A percentile compares a stretch with the other conserved stretches of the same genome.
These are phyloP conservation scores for Phialophora expanda DNA, from an alignment of 2,329 filamentous ascomycete genomes.

Conservation along the genomic window DNA sequence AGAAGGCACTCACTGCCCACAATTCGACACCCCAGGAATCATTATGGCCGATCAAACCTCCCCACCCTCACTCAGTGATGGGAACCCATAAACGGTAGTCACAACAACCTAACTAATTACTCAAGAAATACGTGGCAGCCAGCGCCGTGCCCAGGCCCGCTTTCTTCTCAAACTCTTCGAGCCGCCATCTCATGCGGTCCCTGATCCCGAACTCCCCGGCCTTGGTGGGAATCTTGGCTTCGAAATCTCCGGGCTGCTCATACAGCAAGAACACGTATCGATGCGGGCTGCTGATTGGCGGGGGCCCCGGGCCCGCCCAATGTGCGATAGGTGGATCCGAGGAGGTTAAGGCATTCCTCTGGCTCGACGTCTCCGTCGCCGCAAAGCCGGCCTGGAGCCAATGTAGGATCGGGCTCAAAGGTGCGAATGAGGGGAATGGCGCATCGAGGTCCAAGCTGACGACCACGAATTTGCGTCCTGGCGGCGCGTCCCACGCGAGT, in stretches of 20 bases:
- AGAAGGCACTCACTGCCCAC: not conserved
- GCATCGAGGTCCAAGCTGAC: slow-evolving; percentile 43
- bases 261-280: slow-evolving; percentile 59
- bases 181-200: slow-evolving; percentile 23
- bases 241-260: slow-evolving; percentile 53
- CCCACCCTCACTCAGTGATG: not conserved
- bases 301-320: slow-evolving; percentile 57
- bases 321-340: slow-evolving; percentile 14
- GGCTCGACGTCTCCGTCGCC: not conserved
- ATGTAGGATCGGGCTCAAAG: slow-evolving; percentile 44
- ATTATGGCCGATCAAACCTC: not conserved
- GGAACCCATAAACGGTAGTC: not conserved
- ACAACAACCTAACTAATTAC: not conserved
- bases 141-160: slow-evolving; percentile 16
- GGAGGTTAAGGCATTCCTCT: slow-evolving; percentile 10
- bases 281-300: slow-evolving; percentile 54
- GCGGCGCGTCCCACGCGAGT: slow-evolving; percentile 5
- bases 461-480: slow-evolving; percentile 39
- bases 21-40: too few species aligned
- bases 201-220: slow-evolving; percentile 3
- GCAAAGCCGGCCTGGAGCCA: slow-evolving; percentile 44
- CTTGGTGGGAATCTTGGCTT: slow-evolving; percentile 24
- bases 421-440: slow-evolving; percentile 41
- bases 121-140: slow-evolving; percentile 24
- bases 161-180: slow-evolving; percentile 14